These are phyloP conservation scores for Saururus chinensis DNA, from an alignment of 164 flowering plant genomes.

Conservation along the genomic window DNA sequence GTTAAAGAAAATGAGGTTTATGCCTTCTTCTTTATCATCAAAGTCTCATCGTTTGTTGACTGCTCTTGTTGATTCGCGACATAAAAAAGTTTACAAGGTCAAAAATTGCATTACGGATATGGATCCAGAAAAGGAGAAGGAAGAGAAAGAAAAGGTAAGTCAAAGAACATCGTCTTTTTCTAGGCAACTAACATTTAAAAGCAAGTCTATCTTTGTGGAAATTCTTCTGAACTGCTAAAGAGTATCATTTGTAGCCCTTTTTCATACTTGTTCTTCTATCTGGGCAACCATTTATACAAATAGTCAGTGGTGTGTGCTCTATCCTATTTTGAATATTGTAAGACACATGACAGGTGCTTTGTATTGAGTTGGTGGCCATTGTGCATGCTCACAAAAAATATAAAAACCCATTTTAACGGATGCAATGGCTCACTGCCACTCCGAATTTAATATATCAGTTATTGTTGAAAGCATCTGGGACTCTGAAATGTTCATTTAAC, in stretches of 20 bases:
- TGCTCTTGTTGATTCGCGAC: conserved; percentile 92
- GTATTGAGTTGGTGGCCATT: too few species aligned
- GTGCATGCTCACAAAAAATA: too few species aligned
- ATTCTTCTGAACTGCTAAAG: too few species aligned
- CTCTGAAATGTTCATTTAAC: conserved; percentile 8
- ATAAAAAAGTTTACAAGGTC: conserved; percentile 90
- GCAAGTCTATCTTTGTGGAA: background rate
- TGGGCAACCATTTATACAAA: too few species aligned
- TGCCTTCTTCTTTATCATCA: conserved; percentile 91
- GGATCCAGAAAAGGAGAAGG: conserved; percentile 98
- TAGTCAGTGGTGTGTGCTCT: too few species aligned
- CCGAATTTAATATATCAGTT: too few species aligned
- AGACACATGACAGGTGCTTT: too few species aligned
- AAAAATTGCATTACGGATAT: conserved; percentile 90
- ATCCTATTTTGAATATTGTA: too few species aligned
- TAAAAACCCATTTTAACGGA: too few species aligned
- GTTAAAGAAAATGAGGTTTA: conserved; percentile 84
- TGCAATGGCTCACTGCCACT: too few species aligned
- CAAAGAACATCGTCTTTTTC: background rate
- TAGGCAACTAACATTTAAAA: background rate
- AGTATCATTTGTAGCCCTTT: too few species aligned
- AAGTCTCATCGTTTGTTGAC: conserved; percentile 92
- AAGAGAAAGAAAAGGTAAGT: conserved; percentile 85
- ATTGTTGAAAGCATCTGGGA: background rate
- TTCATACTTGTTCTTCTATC: too few species aligned